Evolutionary conservation across 805 yeast genomes (phyloP).

Genomic region (Candida glaebosa): DNA sequence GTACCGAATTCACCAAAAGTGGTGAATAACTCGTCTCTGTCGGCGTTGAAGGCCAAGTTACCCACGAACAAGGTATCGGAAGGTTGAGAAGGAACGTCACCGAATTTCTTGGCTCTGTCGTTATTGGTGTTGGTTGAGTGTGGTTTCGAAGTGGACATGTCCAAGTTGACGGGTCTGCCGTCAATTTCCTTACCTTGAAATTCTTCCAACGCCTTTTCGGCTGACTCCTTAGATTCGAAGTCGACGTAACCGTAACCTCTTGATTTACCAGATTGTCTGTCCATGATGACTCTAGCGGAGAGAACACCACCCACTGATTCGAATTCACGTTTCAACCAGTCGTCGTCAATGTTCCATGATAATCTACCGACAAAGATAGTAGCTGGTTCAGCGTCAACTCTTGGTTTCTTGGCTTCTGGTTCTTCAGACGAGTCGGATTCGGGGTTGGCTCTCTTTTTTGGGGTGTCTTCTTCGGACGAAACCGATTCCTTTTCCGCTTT

Average conservation of each 20-base stretch:
- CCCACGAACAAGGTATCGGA: constrained; percentile 96
- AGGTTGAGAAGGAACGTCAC: constrained; percentile 88
- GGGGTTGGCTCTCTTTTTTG: constrained; percentile 38
- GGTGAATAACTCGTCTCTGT: constrained; percentile 73
- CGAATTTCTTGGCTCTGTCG: constrained; percentile 85
- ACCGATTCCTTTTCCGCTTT: constrained; percentile 28
- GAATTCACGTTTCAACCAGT: constrained; percentile 86
- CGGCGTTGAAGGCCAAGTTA: constrained; percentile 87
- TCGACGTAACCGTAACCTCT: constrained; percentile 98
- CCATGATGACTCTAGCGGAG: constrained; percentile 89
- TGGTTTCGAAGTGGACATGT: constrained; percentile 84
- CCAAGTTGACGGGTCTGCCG: constrained; percentile 94
- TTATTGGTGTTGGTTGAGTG: constrained; percentile 50
- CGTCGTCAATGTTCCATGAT: constrained; percentile 96
- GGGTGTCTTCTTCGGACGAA: constrained; percentile 20
- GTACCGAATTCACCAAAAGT: constrained; percentile 76
- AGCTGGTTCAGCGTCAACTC: constrained; percentile 63
- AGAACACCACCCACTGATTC: constrained; percentile 77
- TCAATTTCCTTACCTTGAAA: constrained; percentile 93
- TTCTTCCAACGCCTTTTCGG: constrained; percentile 81
- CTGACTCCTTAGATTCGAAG: constrained; percentile 70
- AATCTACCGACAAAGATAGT: constrained; percentile 95
- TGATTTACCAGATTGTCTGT: constrained; percentile 87
- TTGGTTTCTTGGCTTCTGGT: constrained; percentile 50
- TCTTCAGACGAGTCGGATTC: constrained; percentile 28